Percentiles rank a stretch among this genome's conserved stretches.
Conservation (phyloP, 768 basidiomycete genomes). For the Suillus plorans region DNA sequence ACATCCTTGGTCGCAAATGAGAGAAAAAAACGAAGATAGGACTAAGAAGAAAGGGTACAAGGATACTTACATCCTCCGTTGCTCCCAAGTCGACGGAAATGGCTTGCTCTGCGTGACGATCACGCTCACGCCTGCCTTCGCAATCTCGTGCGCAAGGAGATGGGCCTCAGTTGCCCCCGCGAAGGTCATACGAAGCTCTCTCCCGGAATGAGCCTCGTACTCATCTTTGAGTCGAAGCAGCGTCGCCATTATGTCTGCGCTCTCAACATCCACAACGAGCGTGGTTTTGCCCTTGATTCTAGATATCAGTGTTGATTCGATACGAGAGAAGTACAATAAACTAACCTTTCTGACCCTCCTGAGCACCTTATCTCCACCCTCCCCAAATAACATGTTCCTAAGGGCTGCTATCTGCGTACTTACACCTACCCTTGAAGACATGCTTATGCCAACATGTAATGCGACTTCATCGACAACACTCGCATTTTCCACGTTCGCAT, state of each 20-base stretch:
- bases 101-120: conserved; percentile 63
- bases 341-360: conserved; percentile 17
- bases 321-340: background rate
- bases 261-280: conserved; percentile 65
- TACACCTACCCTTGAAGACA: conserved; percentile 44
- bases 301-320: background rate
- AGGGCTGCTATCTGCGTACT: conserved; percentile 68
- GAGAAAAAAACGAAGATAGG: background rate
- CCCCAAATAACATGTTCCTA: conserved; percentile 57
- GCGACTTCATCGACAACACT: conserved; percentile 61
- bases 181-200: conserved; percentile 61
- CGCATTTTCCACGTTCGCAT: conserved; percentile 55
- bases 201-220: conserved; percentile 56
- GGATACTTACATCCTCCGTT: conserved; percentile 53
- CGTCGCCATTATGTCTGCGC: conserved; percentile 71
- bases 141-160: conserved; percentile 67
- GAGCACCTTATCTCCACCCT: conserved; percentile 42
- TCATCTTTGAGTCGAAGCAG: conserved; percentile 68
- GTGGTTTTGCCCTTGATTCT: conserved; percentile 54
- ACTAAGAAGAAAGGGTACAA: background rate
- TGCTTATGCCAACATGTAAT: conserved; percentile 59
- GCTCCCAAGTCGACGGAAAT: conserved; percentile 66
- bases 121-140: conserved; percentile 67
- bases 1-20: background rate
- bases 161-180: conserved; percentile 62